These are phyloP conservation scores for Begonia fuchsioides DNA, from an alignment of 306 rosid species.

Conservation along the genomic window DNA sequence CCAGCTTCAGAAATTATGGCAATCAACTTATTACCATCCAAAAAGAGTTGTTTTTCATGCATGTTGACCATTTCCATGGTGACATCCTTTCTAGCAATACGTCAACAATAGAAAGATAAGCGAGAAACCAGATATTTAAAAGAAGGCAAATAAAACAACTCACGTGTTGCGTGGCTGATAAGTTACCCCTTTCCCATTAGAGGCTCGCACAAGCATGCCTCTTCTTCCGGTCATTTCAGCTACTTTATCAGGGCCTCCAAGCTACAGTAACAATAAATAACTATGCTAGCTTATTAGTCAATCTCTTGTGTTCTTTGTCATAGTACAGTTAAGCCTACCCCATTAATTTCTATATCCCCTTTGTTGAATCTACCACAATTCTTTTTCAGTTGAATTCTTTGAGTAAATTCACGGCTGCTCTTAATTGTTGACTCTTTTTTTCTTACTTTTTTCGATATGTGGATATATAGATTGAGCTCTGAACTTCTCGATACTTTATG, in stretches of 20 bases:
- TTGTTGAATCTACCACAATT: too few species aligned
- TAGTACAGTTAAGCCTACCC: too few species aligned
- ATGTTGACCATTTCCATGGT: slow-evolving; percentile 99
- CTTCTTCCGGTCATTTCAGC: slow-evolving; percentile 99
- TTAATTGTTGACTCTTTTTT: too few species aligned
- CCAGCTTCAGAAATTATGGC: slow-evolving; percentile 99
- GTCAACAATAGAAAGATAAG: too few species aligned
- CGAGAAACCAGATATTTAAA: neutral
- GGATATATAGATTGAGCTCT: too few species aligned
- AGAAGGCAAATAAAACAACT: slow-evolving; percentile 23
- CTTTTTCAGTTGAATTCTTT: too few species aligned
- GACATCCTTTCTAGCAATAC: slow-evolving; percentile 54
- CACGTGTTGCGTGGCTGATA: slow-evolving; percentile 96
- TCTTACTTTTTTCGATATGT: too few species aligned
- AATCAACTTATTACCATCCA: slow-evolving; percentile 89
- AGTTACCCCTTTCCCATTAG: slow-evolving; percentile 90
- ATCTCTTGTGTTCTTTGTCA: too few species aligned
- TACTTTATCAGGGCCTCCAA: slow-evolving; percentile 95
- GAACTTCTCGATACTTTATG: too few species aligned
- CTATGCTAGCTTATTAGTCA: too few species aligned
- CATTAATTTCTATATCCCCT: too few species aligned
- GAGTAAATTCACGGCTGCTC: too few species aligned
- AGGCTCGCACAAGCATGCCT: slow-evolving; percentile 95
- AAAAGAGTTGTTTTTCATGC: slow-evolving; percentile 96
- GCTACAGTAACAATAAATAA: slow-evolving; percentile 26